phyloP scores from a whole-genome alignment of 2,329 filamentous ascomycete genomes.

The Hypoxylon sp. region DNA sequence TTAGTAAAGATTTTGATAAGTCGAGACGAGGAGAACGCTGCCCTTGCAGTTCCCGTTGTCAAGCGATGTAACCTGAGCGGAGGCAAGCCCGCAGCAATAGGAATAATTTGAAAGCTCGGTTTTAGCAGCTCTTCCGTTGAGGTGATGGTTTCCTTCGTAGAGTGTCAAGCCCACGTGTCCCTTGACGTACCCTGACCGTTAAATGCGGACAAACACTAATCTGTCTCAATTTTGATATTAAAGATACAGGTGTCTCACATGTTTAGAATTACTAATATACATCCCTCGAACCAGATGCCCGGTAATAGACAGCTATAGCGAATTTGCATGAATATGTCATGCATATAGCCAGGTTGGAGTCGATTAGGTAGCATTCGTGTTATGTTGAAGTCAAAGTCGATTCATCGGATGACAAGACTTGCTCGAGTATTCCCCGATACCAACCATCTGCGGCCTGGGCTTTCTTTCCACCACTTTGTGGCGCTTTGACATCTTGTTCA shows the following conservation, averaged over 20 bases:
- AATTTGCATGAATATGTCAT: neutral
- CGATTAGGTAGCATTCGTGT: neutral
- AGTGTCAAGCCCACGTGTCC: neutral
- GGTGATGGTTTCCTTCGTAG: neutral
- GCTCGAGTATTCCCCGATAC: slow-evolving; percentile 48
- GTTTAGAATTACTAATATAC: neutral
- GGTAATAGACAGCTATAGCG: neutral
- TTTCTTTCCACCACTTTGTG: slow-evolving; percentile 26
- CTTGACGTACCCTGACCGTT: neutral
- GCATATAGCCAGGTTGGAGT: neutral
- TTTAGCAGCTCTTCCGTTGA: neutral
- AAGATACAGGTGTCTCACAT: neutral
- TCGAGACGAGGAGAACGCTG: neutral
- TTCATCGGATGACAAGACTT: slow-evolving; percentile 37
- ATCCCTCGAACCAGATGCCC: neutral
- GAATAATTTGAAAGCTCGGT: slow-evolving; percentile 17
- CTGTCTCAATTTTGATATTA: neutral
- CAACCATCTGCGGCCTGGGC: slow-evolving; percentile 25
- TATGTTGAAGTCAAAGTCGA: slow-evolving; percentile 11
- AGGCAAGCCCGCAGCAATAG: slow-evolving; percentile 16
- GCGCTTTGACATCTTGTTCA: slow-evolving; percentile 55
- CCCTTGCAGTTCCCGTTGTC: slow-evolving; percentile 10
- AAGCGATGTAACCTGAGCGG: neutral
- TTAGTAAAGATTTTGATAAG: neutral
- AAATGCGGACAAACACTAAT: neutral